Percentiles rank a stretch among this genome's conserved stretches.
Evolutionary conservation across 1,139 yeast genomes (phyloP).

Genomic region (Scheffersomyces parashehatae): DNA sequence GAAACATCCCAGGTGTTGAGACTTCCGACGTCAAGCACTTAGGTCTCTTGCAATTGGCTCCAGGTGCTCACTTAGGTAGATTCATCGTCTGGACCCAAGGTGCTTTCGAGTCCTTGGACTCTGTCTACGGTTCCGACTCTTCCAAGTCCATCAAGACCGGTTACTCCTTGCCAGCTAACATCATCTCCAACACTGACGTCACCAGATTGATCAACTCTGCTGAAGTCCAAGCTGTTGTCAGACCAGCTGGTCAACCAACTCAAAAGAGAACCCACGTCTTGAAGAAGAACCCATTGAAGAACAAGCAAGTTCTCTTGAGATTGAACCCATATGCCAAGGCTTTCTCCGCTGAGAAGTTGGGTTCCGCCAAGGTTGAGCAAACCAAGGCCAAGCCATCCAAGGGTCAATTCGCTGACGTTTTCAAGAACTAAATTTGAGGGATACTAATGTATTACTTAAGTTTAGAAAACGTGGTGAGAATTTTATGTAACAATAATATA

Average conservation of each 20-base stretch:
- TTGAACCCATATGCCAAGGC: slow-evolving; percentile 99
- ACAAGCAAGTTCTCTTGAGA: slow-evolving; percentile 97
- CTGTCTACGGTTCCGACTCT: slow-evolving; percentile 94
- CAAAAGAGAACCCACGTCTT: slow-evolving; percentile 94
- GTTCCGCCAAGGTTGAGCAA: slow-evolving; percentile 76
- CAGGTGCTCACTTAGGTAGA: slow-evolving; percentile 99
- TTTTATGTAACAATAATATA: background rate
- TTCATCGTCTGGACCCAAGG: slow-evolving; percentile 99
- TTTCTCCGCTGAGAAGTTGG: slow-evolving; percentile 87
- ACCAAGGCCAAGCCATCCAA: slow-evolving; percentile 66
- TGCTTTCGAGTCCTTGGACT: slow-evolving; percentile 96
- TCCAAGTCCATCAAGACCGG: slow-evolving; percentile 83
- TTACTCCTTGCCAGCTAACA: slow-evolving; percentile 92
- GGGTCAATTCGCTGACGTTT: slow-evolving; percentile 68
- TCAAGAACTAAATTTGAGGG: slow-evolving; percentile 46
- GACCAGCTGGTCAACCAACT: slow-evolving; percentile 94
- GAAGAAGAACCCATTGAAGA: slow-evolving; percentile 99
- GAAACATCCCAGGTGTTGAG: slow-evolving; percentile 99
- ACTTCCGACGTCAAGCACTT: slow-evolving; percentile 89
- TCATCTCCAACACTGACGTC: slow-evolving; percentile 93
- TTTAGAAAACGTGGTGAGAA: slow-evolving; percentile 1
- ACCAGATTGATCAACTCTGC: slow-evolving; percentile 98
- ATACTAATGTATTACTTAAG: background rate
- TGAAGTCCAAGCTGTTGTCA: slow-evolving; percentile 96
- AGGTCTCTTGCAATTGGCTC: slow-evolving; percentile 98